Evolutionary conservation across 495 filamentous ascomycete species (phyloP).

Genomic region (Niebla homalea): DNA sequence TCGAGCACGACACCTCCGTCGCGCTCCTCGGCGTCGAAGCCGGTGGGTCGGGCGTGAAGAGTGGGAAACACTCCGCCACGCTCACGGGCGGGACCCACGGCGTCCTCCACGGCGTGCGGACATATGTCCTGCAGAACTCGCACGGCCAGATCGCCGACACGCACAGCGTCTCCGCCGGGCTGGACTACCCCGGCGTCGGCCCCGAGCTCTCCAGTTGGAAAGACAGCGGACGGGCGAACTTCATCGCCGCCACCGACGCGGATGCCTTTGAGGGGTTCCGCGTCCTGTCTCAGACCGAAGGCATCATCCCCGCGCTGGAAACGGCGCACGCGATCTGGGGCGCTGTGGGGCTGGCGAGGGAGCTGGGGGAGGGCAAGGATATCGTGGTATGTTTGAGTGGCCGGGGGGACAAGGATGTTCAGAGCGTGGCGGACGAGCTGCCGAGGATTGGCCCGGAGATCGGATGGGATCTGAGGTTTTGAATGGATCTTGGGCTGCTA

Average conservation of each 20-base stretch:
- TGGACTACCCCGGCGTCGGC: conserved; percentile 94
- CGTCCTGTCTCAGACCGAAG: conserved; percentile 70
- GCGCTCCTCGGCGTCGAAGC: conserved; percentile 90
- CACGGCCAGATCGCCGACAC: conserved; percentile 90
- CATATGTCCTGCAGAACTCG: conserved; percentile 83
- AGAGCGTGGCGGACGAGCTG: conserved; percentile 91
- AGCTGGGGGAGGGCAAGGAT: conserved; percentile 70
- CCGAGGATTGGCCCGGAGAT: conserved; percentile 81
- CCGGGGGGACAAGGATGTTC: conserved; percentile 94
- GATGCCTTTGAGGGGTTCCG: conserved; percentile 86
- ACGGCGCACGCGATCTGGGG: conserved; percentile 87
- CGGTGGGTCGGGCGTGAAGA: conserved; percentile 90
- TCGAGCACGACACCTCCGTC: conserved; percentile 70
- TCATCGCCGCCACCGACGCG: conserved; percentile 83
- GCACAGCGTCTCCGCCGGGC: conserved; percentile 90
- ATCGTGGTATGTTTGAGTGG: conserved; percentile 91
- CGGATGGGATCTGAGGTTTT: conserved; percentile 81
- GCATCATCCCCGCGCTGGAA: conserved; percentile 93
- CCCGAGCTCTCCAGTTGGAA: conserved; percentile 91
- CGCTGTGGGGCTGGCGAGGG: conserved; percentile 79
- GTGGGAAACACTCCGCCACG: conserved; percentile 75
- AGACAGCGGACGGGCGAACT: conserved; percentile 70
- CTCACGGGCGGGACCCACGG: conserved; percentile 78
- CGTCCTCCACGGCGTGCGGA: conserved; percentile 88
- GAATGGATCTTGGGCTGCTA: no score